Evolutionary conservation across 108 stramenopile species (phyloP).

Genomic region (Poteriospumella lacustris): DNA sequence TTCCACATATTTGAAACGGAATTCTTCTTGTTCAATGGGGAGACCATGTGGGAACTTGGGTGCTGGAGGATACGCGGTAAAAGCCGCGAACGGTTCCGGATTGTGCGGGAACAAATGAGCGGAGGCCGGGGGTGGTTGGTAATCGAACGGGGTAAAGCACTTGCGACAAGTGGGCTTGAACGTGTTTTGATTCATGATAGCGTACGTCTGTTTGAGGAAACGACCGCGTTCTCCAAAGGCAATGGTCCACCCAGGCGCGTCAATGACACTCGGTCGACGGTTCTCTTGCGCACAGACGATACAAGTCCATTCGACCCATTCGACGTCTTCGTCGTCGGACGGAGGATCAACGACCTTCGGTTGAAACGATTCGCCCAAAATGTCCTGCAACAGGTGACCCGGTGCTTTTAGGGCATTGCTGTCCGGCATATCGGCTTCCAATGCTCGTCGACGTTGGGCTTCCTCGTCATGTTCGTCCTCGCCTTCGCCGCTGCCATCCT

Average conservation of each 20-base stretch:
- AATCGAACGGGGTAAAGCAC: conserved; percentile 3
- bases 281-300: too few relatives aligned
- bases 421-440: too few relatives aligned
- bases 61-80: neutral
- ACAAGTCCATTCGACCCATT: too few relatives aligned
- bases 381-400: too few relatives aligned
- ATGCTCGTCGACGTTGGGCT: neutral
- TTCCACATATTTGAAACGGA: neutral
- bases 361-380: too few relatives aligned
- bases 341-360: too few relatives aligned
- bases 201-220: neutral
- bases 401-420: too few relatives aligned
- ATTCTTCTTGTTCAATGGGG: too few relatives aligned
- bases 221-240: neutral
- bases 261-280: too few relatives aligned
- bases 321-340: too few relatives aligned
- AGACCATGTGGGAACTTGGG: neutral
- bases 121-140: neutral
- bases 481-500: neutral
- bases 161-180: neutral
- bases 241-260: too few relatives aligned
- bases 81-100: neutral
- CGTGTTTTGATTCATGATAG: neutral
- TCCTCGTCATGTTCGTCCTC: neutral
- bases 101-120: conserved; percentile 2